Evolutionary conservation across 257 asterid species (phyloP).

Genomic region (Nicotiana otophora): DNA sequence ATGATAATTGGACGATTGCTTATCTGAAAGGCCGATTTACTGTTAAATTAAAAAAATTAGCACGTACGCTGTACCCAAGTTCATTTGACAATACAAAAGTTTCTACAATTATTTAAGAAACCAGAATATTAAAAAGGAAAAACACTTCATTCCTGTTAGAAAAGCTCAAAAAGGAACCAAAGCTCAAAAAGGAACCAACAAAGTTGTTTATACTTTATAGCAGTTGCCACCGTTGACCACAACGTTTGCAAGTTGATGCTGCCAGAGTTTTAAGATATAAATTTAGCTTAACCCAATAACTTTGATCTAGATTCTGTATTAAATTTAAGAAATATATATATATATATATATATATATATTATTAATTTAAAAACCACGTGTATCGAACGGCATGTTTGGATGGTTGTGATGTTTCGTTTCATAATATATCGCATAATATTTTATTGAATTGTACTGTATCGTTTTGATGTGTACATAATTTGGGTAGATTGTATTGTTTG

Average conservation of each 20-base stretch:
- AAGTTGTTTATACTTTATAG: not conserved
- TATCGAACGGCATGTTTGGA: no score
- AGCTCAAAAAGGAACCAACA: not conserved
- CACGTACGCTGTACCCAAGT: not conserved
- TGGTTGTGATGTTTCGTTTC: no score
- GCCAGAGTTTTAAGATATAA: no score
- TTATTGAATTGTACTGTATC: no score
- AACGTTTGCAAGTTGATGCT: not conserved
- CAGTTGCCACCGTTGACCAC: slow-evolving; percentile 4
- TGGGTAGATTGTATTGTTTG: no score
- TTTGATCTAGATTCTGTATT: no score
- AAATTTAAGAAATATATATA: no score
- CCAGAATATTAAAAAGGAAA: not conserved
- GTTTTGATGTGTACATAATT: no score
- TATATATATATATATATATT: no score
- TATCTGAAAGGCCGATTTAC: not conserved
- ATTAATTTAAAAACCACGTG: no score
- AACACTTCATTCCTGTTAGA: not conserved
- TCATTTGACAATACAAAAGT: not conserved
- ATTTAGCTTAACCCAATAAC: no score
- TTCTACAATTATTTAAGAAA: not conserved
- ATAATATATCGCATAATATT: no score
- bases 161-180: not conserved
- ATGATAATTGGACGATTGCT: not conserved
- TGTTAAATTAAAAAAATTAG: not conserved